Base-by-base conservation (phyloP, 352 stramenopile species). In the Globisporangium barbulae region DNA sequence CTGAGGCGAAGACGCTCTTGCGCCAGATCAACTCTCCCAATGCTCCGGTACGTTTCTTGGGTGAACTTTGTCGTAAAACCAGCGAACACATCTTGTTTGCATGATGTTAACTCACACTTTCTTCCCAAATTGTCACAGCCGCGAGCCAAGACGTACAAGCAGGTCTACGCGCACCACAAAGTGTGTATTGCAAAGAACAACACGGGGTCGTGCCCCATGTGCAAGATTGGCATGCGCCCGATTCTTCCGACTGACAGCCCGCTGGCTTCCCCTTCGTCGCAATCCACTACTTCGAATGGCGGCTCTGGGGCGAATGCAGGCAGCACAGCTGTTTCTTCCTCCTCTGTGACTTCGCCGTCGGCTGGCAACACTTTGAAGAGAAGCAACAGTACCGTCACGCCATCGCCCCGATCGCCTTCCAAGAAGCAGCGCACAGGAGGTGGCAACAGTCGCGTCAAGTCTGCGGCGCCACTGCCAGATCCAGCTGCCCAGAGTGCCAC, bases 141-240 rank as follows among this genome's bases (percentile, higher is more conserved):
- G 22, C 84, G 84, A n/a, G 87, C 85, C 2, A 89, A 91, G 56
- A 96, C 87, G 17, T 94, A 90, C 78, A 90, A 91, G 57, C 84
- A 96, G 72, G 81, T 96, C 12, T 94, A 87, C 30, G 68, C 76
- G 0, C 87, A 96, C 68, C 86, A 91, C 76, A 93, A 96, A 57
- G 76, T 83, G 21, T 96, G 87, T 59, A 4, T 90, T 10, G 73
- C 76, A 41, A 93, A 90, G 69, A 91, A 89, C 50, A 92, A 89
- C 62, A 93, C 83, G 9, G 63, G 67, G 5, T 93, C 84, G 57
- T 96, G 87, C 50, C 85, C 87, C 1, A 91, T 96, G 80, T 96
- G 87, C 68, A 91, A 88, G 57, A 91, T 96, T 52, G 83, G 85
- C 2, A 53, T 93, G 44, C 68, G 81, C 25, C 85, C 85, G 13